Evolutionary conservation across 768 basidiomycete genomes (phyloP), one percentile per base, ranked within the genome.

Genomic region (Suillus weaverae): DNA sequence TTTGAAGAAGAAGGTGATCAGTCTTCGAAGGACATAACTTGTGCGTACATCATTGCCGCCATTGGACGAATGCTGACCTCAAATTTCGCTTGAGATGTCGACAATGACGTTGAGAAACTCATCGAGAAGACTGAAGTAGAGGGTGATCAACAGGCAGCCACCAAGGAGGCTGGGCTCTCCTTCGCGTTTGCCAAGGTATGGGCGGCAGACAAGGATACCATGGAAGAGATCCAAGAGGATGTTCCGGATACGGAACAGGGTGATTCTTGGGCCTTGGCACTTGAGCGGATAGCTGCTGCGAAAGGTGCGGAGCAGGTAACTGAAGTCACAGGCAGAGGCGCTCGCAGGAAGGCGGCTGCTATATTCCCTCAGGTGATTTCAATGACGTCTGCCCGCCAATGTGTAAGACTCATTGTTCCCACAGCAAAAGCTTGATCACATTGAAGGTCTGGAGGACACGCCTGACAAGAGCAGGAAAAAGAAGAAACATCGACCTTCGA

Each of bases 141-240:
- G 66, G 85, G 79, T 65, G 87, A 85, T 14, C 84, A 87, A 32
- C 75, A 83, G 61, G 82, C 83, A 59, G 74, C 77, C 22, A 73
- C 80, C 5, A 84, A 82, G 64, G 83, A 85, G 54, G 78, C 83
- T n/a, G 80, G 81, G 43, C 74, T 88, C 36, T 80, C 86, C 10
- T 97, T 98, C 74, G 86, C 85, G 7, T 97, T 96, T 71, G 95
- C 96, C 13, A 95, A 96, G 74, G 84, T 98, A 50, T 98, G 96
- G 96, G 86, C 90, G 1, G 87, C 90, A 30, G 87, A 90, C 65
- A 89, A 90, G 71, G 89, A 89, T 62, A 71, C 79, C 3, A 75
- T 92, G 56, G 90, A 90, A 72, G 90, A 92, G 18, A 72, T 93
- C 26, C 81, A 78, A 39, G 90, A 90, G 54, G 81, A 78, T 7